phyloP scores from a whole-genome alignment of 768 basidiomycete species.

The Naematelia encephala region DNA sequence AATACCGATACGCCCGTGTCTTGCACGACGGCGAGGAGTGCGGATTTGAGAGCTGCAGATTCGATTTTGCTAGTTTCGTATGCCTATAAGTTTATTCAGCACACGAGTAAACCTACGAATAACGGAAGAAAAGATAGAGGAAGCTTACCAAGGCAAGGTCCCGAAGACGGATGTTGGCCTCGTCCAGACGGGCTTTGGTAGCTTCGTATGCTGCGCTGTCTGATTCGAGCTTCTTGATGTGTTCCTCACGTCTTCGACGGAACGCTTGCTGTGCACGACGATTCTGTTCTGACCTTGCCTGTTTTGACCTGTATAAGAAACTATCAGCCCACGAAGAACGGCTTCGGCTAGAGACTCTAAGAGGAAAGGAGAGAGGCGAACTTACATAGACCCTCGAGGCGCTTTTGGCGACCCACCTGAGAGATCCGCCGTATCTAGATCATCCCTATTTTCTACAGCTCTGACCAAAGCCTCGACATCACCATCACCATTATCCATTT shows the following conservation, averaged over 20 bases:
- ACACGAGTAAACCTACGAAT: neutral
- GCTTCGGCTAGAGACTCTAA: too few species aligned
- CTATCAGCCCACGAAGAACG: too few species aligned
- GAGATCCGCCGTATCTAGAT: neutral
- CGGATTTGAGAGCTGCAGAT: constrained; percentile 17
- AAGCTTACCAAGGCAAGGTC: constrained; percentile 34
- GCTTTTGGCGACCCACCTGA: neutral
- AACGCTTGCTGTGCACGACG: constrained; percentile 90
- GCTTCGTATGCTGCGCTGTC: constrained; percentile 27
- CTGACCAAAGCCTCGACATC: neutral
- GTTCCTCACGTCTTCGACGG: constrained; percentile 71
- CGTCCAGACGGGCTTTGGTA: constrained; percentile 17
- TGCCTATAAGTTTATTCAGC: constrained; percentile 13
- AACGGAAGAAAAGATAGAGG: neutral
- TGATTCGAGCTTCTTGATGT: constrained; percentile 40
- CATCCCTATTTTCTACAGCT: neutral
- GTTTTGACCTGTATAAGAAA: neutral
- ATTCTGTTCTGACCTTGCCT: constrained; percentile 78
- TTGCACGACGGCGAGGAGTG: constrained; percentile 12
- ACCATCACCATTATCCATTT: neutral
- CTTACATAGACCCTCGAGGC: neutral
- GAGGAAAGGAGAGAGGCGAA: neutral
- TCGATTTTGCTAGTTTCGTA: constrained; percentile 20
- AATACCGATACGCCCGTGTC: constrained; percentile 10
- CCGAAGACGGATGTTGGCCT: constrained; percentile 15